Conservation (phyloP, 2,329 filamentous ascomycete genomes). For the Phoma herbarum region DNA sequence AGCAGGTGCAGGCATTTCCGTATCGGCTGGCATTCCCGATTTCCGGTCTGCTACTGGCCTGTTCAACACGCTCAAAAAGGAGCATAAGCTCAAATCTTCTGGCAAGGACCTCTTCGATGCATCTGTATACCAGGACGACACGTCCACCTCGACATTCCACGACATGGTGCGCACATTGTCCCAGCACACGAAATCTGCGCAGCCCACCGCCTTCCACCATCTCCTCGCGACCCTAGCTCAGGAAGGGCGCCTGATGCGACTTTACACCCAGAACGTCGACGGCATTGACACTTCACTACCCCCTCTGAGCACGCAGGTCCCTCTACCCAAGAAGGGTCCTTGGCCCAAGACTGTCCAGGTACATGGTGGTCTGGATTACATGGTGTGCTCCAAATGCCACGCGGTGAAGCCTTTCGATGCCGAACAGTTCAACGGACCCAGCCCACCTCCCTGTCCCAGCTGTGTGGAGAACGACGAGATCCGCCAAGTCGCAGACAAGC, state of each 20-base stretch:
- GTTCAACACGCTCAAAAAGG: conserved; percentile 82
- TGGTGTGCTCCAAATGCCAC: conserved; percentile 95
- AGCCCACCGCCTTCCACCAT: conserved; percentile 91
- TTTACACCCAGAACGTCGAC: conserved; percentile 98
- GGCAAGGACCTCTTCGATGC: conserved; percentile 97
- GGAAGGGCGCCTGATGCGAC: conserved; percentile 83
- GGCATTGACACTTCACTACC: conserved; percentile 86
- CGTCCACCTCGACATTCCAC: conserved; percentile 89
- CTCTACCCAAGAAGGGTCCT: conserved; percentile 82
- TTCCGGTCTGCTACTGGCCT: conserved; percentile 92
- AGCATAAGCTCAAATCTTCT: conserved; percentile 91
- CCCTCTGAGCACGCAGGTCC: conserved; percentile 81
- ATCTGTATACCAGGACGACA: conserved; percentile 93
- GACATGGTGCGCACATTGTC: conserved; percentile 93
- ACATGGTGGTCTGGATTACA: conserved; percentile 93
- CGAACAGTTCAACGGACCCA: conserved; percentile 81
- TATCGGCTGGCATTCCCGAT: conserved; percentile 95
- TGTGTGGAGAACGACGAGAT: conserved; percentile 80
- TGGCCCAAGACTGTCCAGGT: conserved; percentile 95
- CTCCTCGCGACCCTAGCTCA: conserved; percentile 88
- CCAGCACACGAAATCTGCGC: conserved; percentile 76
- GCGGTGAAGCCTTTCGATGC: conserved; percentile 78
- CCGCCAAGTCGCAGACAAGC: conserved; percentile 81
- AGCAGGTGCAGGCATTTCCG: conserved; percentile 95
- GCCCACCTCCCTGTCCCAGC: conserved; percentile 78